Percentiles rank a stretch among this genome's conserved stretches.
These are phyloP conservation scores for Nevesoporus exiguus DNA, from an alignment of 768 basidiomycete genomes.

Conservation along the genomic window DNA sequence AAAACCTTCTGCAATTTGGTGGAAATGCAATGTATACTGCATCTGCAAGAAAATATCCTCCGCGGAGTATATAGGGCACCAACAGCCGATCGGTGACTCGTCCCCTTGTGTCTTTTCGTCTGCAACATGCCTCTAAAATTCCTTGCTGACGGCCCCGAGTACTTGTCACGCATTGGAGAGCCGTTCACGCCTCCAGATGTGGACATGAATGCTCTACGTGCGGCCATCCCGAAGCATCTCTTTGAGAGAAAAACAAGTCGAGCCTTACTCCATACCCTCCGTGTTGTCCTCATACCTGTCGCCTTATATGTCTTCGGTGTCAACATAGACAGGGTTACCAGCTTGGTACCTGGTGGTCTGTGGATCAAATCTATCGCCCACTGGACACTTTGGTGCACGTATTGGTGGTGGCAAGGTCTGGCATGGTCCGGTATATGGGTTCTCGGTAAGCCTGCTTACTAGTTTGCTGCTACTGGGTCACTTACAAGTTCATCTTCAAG, in stretches of 20 bases:
- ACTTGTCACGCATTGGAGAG: background rate
- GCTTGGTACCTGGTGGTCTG: background rate
- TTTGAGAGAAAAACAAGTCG: background rate
- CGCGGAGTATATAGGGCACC: background rate
- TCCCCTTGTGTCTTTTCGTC: background rate
- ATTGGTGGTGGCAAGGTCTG: conserved; percentile 1
- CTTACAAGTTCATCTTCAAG: background rate
- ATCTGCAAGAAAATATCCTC: background rate
- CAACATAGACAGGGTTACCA: background rate
- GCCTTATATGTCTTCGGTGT: background rate
- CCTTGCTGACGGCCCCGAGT: background rate
- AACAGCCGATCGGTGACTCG: background rate
- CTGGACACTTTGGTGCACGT: background rate
- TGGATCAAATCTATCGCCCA: background rate
- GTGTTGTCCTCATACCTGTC: background rate
- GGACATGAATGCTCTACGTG: background rate
- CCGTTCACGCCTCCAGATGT: background rate
- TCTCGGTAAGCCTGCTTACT: background rate
- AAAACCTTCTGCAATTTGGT: background rate
- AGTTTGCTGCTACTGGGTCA: background rate
- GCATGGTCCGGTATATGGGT: background rate
- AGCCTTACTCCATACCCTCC: background rate
- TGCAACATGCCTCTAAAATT: background rate
- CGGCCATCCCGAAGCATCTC: background rate
- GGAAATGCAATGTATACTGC: background rate